Base-by-base conservation (phyloP, 202 grass and related monocot species). In the Bolboschoenoplectus hybrid region DNA sequence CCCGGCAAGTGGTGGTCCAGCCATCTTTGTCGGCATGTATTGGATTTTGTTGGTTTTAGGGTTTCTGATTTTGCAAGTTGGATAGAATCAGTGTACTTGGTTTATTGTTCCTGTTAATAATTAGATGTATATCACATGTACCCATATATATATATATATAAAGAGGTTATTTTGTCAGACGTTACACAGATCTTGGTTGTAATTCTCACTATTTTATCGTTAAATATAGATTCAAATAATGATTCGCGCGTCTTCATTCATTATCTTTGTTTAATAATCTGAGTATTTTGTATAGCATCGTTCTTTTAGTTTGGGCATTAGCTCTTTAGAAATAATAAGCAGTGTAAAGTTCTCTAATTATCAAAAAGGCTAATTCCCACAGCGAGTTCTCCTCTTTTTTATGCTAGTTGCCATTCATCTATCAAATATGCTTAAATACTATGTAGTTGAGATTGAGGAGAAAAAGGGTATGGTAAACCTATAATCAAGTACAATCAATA, bases 21-120 rank as follows among this genome's bases (percentile, higher is more conserved):
- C 75, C 7, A 1, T 57, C 64, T 53, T 26, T 14, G 17, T 20
- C 7, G 4, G 19, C 14, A 19, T 84, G 3, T 43, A 40, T 50
- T 84, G 47, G 81, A 10, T 84, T 39, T 6, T 84, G 43, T 70
- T 57, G 63, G 81, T 7, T 56, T 43, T 84, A 3, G 64, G 44
- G 12, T 70, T 20, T 53, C 2, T 84, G 64, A 53, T 84, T 84
- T 84, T 79, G 14, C 1, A 10, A 8, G 71, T 71, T 19, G 47
- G 20, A 51, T 53, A 36, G 36, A 53, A 76, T 53, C 53, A 75
- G 20, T 51, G 5, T 6, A 46, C 20, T 74, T 74, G 10, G 19
- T 52, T 51, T 57, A 51, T 57, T 78, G 50, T 39, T 38, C 14
- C 58, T 79, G 75, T 76, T 55, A 53, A 53, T 76, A 76, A 76